phyloP scores from a whole-genome alignment of 352 stramenopile genomes.

The Phytopythium boreale region DNA sequence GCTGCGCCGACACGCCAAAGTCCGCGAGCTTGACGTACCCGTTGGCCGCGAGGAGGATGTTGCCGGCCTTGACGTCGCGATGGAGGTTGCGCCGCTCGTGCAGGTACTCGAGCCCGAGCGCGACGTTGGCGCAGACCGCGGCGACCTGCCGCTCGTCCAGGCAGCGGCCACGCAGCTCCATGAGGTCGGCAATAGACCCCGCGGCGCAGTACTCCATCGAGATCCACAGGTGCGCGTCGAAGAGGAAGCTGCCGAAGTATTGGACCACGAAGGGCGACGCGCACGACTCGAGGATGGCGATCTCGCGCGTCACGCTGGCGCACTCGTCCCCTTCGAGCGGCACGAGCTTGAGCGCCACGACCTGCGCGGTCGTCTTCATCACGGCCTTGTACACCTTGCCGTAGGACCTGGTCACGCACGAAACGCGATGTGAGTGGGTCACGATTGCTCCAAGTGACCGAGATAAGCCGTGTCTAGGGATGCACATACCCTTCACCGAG shows the following conservation, averaged over 20 bases:
- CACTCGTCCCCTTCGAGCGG: conserved; percentile 73
- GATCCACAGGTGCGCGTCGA: conserved; percentile 79
- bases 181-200: conserved; percentile 80
- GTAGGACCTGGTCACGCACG: conserved; percentile 41
- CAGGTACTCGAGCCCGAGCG: conserved; percentile 74
- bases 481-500: conserved; percentile 64
- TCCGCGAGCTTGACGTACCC: conserved; percentile 84
- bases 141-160: conserved; percentile 72
- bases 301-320: conserved; percentile 74
- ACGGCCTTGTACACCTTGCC: conserved; percentile 85
- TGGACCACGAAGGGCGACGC: conserved; percentile 81
- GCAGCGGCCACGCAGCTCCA: conserved; percentile 45
- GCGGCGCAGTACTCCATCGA: conserved; percentile 88
- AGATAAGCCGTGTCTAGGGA: background rate
- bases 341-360: conserved; percentile 86
- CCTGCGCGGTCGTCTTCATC: conserved; percentile 44
- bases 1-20: conserved; percentile 89
- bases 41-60: conserved; percentile 70
- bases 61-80: conserved; percentile 87
- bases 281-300: conserved; percentile 80
- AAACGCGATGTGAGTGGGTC: background rate
- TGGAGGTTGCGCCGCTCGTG: conserved; percentile 81
- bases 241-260: conserved; percentile 82
- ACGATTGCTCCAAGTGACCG: background rate
- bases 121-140: conserved; percentile 64